Evolutionary conservation across 1,284 basidiomycete genomes (phyloP), one percentile per base, ranked within the genome.

Genomic region (Somion occarium): DNA sequence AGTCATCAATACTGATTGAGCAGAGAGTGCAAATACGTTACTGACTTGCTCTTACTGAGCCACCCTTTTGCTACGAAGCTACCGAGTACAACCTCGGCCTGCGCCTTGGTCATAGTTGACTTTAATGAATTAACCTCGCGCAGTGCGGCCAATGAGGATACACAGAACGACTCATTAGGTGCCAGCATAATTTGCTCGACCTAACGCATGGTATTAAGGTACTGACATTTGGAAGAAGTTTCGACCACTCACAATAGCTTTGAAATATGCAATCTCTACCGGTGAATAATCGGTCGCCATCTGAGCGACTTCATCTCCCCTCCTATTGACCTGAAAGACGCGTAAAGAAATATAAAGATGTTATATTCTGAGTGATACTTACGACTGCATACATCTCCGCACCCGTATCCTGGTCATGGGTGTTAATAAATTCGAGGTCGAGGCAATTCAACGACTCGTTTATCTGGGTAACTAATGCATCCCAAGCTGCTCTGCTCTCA

Each of bases 101-200:
- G 85, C 3, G 82, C 73, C 65, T 91, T 88, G 45, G 82, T 82
- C 76, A 93, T 84, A 53, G 72, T 83, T 0, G 80, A 70, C 61
- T 82, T 84, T 39, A 89, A 69, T 27, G 73, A 62, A 53, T 71
- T 73, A 23, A 82, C 78, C 69, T 91, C 88, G 47, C 85, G 80
- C 34, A 91, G 71, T 0, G 91, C 91, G 3, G 82, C 83, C 23
- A 89, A 69, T 2, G 88, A 88, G 0, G 87, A 84, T 3, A 93
- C 74, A 3, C 85, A 89, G 64, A 78, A 95, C 0, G 85, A 72
- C 59, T 88, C 80, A 39, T 78, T 76, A 5, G 85, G 81, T 7
- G 91, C 87, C 12, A 86, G 75, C 78, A 93, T 88, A 61, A 95
- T 93, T 70, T 88, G 86, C 61, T 93, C 88, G 39, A 95, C 76